Base-by-base conservation (phyloP, 169 alveolate species). In the Theileria sp. region DNA sequence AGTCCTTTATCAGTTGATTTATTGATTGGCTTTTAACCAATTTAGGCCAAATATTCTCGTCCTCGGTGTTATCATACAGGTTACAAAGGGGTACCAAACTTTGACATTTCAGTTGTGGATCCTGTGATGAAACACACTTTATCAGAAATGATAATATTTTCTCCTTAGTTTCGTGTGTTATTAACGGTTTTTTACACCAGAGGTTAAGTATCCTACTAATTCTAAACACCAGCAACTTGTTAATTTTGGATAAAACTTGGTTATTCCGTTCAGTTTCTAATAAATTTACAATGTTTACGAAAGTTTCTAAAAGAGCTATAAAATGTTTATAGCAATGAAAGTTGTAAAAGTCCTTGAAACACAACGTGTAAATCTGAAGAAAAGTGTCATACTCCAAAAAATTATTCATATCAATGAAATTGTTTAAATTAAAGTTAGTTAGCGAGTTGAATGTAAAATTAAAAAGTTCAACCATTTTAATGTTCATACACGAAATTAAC, bases 11-110 rank as follows among this genome's bases (percentile, higher is more conserved):
- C 3, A 83, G 13, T 8, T 49, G 19, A 58, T 25, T 34, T 15
- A 36, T 58, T 8, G 77, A 54, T 3, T 23, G 34, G 15, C 66
- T 82, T 23, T 61, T 79, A 7, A 74, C 54, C 15, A 83, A 54
- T 19, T 64, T 23, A 28, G 70, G 70, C 89, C 89, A 83, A n/a
- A 83, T 74, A 4, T 72, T 69, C 61, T 83, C 82, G 60, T 83
- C 89, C 44, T 61, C 23, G 19, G 82, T 83, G 44, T 83, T 83
- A 38, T 28, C 69, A 76, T 83, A 77, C 28, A 83, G 75, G 60
- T 80, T 73, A 50, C 75, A 66, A 26, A 83, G 71, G 9, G 89
- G 89, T 5, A 83, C 77, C 51, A 83, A 34, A 32, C 75, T 79
- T 28, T 83, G 89, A 25, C 21, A 81, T 21, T 67, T 73, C 3